These are phyloP conservation scores for Trametes pubescens DNA, from an alignment of 1,284 basidiomycete genomes.

Conservation along the genomic window DNA sequence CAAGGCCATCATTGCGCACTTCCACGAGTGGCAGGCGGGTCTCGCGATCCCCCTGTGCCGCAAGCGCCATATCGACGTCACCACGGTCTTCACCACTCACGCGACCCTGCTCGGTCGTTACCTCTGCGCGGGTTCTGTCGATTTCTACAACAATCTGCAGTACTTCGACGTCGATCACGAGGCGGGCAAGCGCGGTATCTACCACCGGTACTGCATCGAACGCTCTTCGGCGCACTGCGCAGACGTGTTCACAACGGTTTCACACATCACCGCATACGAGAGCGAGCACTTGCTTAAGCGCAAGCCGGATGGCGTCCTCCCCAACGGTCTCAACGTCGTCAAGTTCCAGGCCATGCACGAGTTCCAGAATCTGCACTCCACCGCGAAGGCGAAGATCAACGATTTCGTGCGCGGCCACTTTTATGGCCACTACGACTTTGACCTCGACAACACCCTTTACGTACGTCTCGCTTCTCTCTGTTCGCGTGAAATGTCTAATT, in stretches of 20 bases:
- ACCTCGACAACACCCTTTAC: slow-evolving; percentile 96
- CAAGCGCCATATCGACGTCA: slow-evolving; percentile 97
- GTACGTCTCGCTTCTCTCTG: slow-evolving; percentile 48
- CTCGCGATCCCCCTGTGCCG: slow-evolving; percentile 96
- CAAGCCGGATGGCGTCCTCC: slow-evolving; percentile 98
- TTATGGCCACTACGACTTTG: slow-evolving; percentile 97
- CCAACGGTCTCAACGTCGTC: slow-evolving; percentile 97
- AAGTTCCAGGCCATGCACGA: slow-evolving; percentile 97
- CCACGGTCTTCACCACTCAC: slow-evolving; percentile 98
- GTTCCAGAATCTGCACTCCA: slow-evolving; percentile 96
- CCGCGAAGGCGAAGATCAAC: slow-evolving; percentile 95
- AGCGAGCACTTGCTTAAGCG: slow-evolving; percentile 95
- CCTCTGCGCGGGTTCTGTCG: slow-evolving; percentile 96
- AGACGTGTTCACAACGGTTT: slow-evolving; percentile 98
- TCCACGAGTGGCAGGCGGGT: slow-evolving; percentile 99
- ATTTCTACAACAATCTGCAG: slow-evolving; percentile 99
- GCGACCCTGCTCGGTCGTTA: slow-evolving; percentile 99
- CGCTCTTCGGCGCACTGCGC: slow-evolving; percentile 94
- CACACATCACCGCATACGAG: slow-evolving; percentile 98
- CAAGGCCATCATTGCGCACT: slow-evolving; percentile 93
- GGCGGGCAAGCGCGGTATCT: slow-evolving; percentile 97
- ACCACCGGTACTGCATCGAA: slow-evolving; percentile 94
- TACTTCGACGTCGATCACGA: slow-evolving; percentile 99
- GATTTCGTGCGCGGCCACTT: slow-evolving; percentile 98
- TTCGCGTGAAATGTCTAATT: slow-evolving; percentile 20